These are phyloP conservation scores for Leccinum obscurum DNA, from an alignment of 768 basidiomycete species.

Conservation along the genomic window DNA sequence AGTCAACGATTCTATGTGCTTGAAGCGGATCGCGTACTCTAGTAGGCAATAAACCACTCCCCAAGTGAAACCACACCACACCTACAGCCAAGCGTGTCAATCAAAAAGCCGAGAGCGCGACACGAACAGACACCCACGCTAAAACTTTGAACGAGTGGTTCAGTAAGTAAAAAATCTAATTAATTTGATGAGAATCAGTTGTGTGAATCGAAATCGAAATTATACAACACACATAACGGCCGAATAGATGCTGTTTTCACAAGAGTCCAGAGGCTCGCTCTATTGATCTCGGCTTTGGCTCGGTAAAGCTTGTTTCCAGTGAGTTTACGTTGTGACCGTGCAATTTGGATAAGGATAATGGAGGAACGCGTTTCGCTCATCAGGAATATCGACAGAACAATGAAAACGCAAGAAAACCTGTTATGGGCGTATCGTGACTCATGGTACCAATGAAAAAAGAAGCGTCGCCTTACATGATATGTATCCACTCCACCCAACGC, in stretches of 20 bases:
- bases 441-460: not conserved
- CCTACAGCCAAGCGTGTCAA: conserved; percentile 32
- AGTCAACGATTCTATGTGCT: not conserved
- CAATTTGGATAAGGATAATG: conserved; percentile 66
- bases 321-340: conserved; percentile 60
- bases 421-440: conserved; percentile 4
- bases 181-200: conserved; percentile 10
- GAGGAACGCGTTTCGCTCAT: conserved; percentile 74
- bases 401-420: conserved; percentile 52
- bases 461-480: conserved; percentile 47
- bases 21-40: conserved; percentile 38
- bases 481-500: conserved; percentile 85
- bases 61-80: conserved; percentile 74
- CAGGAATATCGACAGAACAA: conserved; percentile 49
- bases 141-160: conserved; percentile 74
- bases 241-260: conserved; percentile 70
- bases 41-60: conserved; percentile 70
- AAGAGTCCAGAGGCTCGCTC: conserved; percentile 49
- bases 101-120: not conserved
- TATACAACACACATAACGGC: conserved; percentile 57
- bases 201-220: not conserved
- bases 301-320: conserved; percentile 62
- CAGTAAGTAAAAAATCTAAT: conserved; percentile 36
- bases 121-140: conserved; percentile 44
- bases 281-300: conserved; percentile 62